These are phyloP conservation scores for Trichoderma sp. DNA, from an alignment of 2,329 filamentous ascomycete genomes.

Conservation along the genomic window DNA sequence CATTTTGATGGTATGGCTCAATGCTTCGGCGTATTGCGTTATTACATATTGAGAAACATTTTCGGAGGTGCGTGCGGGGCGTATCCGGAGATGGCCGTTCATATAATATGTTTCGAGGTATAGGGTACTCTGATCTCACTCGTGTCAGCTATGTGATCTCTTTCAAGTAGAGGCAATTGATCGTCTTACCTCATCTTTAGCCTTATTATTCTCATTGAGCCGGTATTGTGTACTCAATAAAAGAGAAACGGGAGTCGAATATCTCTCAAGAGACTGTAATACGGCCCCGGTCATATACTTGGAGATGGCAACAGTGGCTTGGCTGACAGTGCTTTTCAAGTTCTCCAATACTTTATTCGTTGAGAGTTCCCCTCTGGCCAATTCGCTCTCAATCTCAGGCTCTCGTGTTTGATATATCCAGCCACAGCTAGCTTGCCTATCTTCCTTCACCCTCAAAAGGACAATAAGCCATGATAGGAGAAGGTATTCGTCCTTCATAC, in stretches of 20 bases:
- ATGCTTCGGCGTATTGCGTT: not conserved
- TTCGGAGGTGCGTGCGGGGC: no score
- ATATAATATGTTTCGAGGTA: not conserved
- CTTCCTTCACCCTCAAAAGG: slow-evolving; percentile 45
- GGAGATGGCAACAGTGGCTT: not conserved
- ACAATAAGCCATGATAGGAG: slow-evolving; percentile 48
- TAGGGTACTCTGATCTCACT: not conserved
- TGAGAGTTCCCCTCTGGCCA: not conserved
- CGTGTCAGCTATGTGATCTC: not conserved
- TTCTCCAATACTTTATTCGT: not conserved
- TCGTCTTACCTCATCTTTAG: not conserved
- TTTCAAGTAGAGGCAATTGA: not conserved
- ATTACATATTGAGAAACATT: not conserved
- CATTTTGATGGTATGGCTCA: not conserved
- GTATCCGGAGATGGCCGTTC: not conserved
- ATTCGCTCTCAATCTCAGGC: not conserved
- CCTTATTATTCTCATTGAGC: not conserved
- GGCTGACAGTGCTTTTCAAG: not conserved
- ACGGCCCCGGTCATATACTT: no score
- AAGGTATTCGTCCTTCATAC: slow-evolving; percentile 37
- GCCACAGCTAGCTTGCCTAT: slow-evolving; percentile 38
- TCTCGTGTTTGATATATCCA: slow-evolving; percentile 25
- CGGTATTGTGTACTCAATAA: not conserved
- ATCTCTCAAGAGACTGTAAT: not conserved
- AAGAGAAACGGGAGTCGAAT: not conserved